Evolutionary conservation across 805 yeast species (phyloP), one percentile per base, ranked within the genome.

Genomic region (Torulaspora maleeae): DNA sequence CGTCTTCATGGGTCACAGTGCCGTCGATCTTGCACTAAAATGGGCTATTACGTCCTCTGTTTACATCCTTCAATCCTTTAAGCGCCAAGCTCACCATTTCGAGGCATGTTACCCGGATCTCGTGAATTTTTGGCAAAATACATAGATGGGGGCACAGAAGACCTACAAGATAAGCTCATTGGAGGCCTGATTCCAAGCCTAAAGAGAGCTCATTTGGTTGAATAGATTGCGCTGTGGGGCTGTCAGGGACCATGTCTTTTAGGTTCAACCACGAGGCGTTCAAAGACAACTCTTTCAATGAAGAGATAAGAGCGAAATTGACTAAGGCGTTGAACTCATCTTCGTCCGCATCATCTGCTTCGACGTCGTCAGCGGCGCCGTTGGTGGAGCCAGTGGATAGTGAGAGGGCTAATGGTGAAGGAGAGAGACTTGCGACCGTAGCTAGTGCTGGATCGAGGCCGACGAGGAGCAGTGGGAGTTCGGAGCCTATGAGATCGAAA

Each of bases 271-370:
- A 55, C 11, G 51, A 41, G 16, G 54, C 58, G 22, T 64, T 64
- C 32, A 52, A 51, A 22, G 64, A 61, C 45, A 61, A 60, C 39
- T 53, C 64, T 16, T 60, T 64, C 33, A 63, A 64, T 40, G 59
- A 56, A 24, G 55, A 55, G 34, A 54, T 64, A 12, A 55, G 55
- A 29, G 57, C 54, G 17, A 60, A 61, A 43, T 43, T 64, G 30
- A 57, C 62, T 3, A 40, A 48, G 28, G 58, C 63, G 5, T 44
- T 64, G 41, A 59, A 55, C 39, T 54, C 62, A 12, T 43, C 55
- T 2, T 43, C 50, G 22, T 36, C 38, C 7, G 33, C 38, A 12
- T 35, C 62, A 11, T 43, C 55, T 1, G 41, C 50, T 27, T 36
- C 38, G 5, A 36, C 38, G n/a, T 35, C 47, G 5, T 30, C 38